Percentiles rank a stretch among this genome's conserved stretches.
Evolutionary conservation across 495 filamentous ascomycete genomes (phyloP).

Genomic region (Penicillium tannophilum): DNA sequence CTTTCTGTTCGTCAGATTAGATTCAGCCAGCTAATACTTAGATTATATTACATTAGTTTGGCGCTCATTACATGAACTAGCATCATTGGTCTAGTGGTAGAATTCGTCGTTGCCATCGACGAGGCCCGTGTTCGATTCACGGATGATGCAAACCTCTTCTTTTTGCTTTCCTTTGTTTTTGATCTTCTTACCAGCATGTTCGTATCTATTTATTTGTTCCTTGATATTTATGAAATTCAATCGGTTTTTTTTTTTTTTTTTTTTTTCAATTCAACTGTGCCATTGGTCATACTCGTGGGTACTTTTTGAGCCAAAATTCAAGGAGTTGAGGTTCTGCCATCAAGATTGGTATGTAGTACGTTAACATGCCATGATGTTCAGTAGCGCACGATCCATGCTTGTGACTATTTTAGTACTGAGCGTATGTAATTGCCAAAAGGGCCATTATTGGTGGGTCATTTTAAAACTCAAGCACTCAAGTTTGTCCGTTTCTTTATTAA

Average conservation of each 20-base stretch:
- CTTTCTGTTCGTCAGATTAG: slow-evolving; percentile 9
- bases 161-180: slow-evolving; percentile 12
- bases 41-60: not conserved
- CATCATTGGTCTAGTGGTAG: slow-evolving; percentile 63
- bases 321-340: no score
- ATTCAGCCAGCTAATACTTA: not conserved
- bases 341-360: no score
- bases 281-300: no score
- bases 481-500: not conserved
- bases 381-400: no score
- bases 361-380: no score
- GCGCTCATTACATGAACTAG: slow-evolving; percentile 18
- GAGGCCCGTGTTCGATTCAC: slow-evolving; percentile 63
- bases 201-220: not conserved
- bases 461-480: no score
- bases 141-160: slow-evolving; percentile 50
- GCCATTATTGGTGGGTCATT: no score
- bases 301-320: no score
- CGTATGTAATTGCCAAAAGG: no score
- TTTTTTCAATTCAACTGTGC: not conserved
- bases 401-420: no score
- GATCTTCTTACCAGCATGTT: not conserved
- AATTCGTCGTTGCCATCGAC: slow-evolving; percentile 63
- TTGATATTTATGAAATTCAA: not conserved
- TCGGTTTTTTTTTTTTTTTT: not conserved